phyloP scores from a whole-genome alignment of 2,329 filamentous ascomycete genomes.

The Scolecobasidium constrictum region DNA sequence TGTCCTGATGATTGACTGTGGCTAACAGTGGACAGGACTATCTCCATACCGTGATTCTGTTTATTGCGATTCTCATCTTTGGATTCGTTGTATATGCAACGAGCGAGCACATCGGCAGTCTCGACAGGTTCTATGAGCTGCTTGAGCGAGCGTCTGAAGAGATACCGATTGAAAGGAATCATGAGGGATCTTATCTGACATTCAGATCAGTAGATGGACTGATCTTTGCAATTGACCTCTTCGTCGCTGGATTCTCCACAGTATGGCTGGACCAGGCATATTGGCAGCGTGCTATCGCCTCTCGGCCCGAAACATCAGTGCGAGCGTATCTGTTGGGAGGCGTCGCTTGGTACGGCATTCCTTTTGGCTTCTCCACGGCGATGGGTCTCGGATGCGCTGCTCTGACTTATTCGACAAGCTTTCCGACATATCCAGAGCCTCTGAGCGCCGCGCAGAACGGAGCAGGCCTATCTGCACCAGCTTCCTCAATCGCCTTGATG shows the following conservation, averaged over 20 bases:
- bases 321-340: constrained; percentile 33
- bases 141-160: constrained; percentile 33
- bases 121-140: constrained; percentile 39
- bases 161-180: constrained; percentile 40
- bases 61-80: constrained; percentile 41
- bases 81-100: constrained; percentile 34
- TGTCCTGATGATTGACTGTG: constrained; percentile 24
- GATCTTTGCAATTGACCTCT: constrained; percentile 31
- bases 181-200: constrained; percentile 43
- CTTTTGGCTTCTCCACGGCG: constrained; percentile 25
- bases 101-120: constrained; percentile 35
- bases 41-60: constrained; percentile 40
- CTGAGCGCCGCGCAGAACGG: constrained; percentile 23
- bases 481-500: constrained; percentile 26
- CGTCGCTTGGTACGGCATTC: constrained; percentile 28
- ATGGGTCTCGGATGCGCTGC: constrained; percentile 26
- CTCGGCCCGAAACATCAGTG: constrained; percentile 28
- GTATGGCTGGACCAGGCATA: constrained; percentile 34
- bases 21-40: constrained; percentile 12
- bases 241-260: constrained; percentile 26
- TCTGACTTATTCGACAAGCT: constrained; percentile 16
- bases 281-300: constrained; percentile 35
- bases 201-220: constrained; percentile 42
- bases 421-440: constrained; percentile 22
- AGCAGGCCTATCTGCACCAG: constrained; percentile 27